These are phyloP conservation scores for Ceratocystis harringtonii DNA, from an alignment of 2,329 filamentous ascomycete genomes.

Conservation along the genomic window DNA sequence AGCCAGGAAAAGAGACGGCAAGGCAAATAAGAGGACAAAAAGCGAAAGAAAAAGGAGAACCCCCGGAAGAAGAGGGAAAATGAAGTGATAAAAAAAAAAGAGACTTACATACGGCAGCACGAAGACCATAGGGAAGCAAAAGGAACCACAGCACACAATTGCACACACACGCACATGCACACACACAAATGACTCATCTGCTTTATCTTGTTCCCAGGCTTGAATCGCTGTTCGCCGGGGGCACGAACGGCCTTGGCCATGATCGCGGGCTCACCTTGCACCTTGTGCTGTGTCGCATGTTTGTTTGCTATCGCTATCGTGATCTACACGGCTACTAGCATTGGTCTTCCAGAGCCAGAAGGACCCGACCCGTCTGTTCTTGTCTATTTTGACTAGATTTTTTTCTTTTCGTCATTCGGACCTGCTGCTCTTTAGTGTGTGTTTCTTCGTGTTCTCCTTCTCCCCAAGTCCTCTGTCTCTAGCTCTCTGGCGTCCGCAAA, in stretches of 20 bases:
- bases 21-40: neutral
- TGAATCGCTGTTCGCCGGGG: neutral
- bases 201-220: neutral
- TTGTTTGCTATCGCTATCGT: too few relatives aligned
- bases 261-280: neutral
- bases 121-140: neutral
- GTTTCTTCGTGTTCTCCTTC: neutral
- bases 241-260: neutral
- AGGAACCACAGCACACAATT: neutral
- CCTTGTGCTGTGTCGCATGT: neutral
- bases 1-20: neutral
- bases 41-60: neutral
- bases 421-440: conserved; percentile 7
- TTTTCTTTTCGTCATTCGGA: neutral
- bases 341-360: neutral
- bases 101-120: neutral
- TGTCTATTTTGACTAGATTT: neutral
- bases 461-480: neutral
- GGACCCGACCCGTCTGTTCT: neutral
- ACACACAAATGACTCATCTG: conserved; percentile 2
- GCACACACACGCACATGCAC: neutral
- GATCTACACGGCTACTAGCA: neutral
- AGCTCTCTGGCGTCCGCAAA: neutral
- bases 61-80: neutral
- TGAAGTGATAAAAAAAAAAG: neutral